These are phyloP conservation scores for Straminergon stramineum DNA, from an alignment of 225 moss, liverwort and hornwort genomes.

Conservation along the genomic window DNA sequence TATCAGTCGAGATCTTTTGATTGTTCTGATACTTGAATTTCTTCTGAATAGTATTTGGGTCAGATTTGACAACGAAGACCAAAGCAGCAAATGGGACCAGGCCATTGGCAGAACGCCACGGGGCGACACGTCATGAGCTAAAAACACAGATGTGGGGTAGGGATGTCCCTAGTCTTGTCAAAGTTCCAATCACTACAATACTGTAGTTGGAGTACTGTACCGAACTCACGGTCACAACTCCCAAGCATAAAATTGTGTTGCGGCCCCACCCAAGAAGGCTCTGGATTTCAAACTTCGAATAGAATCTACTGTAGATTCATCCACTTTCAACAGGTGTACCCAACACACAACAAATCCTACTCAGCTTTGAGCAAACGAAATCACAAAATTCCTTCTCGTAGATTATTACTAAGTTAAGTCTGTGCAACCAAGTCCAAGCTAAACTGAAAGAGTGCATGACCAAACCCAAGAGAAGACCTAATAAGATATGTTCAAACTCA, in stretches of 20 bases:
- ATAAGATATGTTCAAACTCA: neutral
- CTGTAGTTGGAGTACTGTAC: neutral
- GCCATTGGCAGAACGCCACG: neutral
- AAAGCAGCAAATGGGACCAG: neutral
- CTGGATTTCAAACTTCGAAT: neutral
- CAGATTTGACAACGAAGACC: constrained; percentile 2
- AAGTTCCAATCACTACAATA: neutral
- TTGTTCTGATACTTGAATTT: neutral
- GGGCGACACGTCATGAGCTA: neutral
- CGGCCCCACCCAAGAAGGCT: neutral
- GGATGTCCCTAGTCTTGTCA: neutral
- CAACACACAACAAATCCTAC: neutral
- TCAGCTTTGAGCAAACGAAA: neutral
- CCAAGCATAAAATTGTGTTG: neutral
- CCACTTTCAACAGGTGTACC: neutral
- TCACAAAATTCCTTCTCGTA: neutral
- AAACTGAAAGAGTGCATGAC: neutral
- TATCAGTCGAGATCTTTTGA: neutral
- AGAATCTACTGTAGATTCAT: neutral
- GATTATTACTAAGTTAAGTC: neutral
- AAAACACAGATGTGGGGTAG: neutral
- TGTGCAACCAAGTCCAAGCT: neutral
- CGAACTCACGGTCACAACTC: neutral
- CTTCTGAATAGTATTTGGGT: neutral
- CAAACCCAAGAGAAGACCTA: neutral